Evolutionary conservation across 441 rosid genomes (phyloP), one percentile per base, ranked within the genome.

Genomic region (Bruguiera hainesii): DNA sequence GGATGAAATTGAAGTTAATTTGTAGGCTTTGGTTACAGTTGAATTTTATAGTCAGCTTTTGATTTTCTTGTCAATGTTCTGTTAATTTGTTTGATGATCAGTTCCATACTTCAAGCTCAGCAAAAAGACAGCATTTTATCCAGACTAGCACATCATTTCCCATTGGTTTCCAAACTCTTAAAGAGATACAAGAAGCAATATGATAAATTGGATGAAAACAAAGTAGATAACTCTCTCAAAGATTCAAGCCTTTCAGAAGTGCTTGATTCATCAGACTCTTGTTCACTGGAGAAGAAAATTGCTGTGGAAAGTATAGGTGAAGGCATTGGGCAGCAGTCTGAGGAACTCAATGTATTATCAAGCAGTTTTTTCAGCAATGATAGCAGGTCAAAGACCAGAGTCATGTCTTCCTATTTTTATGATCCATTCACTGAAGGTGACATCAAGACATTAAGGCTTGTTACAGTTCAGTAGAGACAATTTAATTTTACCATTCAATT

Each of bases 401-500:
- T 55, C 5, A 72, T 76, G 50, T 71, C 68, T 58, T 67, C 71
- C 65, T 70, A 60, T 69, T 76, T 68, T 49, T 71, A 67, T 68
- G 80, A 78, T 65, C 80, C 80, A 66, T 69, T 70, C 73, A 64
- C 76, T 37, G 92, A 89, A 87, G 97, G 99, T 94, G 76, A 71
- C 57, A 64, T 56, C 61, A 21, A 65, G 33, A 50, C 48, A 52
- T 73, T 50, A 60, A 62, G 68, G 30, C 37, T 64, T 21, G 35
- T 69, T 77, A 20, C 48, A 63, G 59, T 73, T 69, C 64, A 64
- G 23, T 66, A 23, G 56, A 51, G 56, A 23, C 52, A 70, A 29
- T 59, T n/a, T 55, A 60, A 51, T 69, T 76, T 61, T 30, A 39
- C 31, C 64, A 31, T 20, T 73, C 61, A 16, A 61, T 53, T 58